Evolutionary conservation across 306 rosid genomes (phyloP), one percentile per base, ranked within the genome.

Genomic region (Nissolia schottii): DNA sequence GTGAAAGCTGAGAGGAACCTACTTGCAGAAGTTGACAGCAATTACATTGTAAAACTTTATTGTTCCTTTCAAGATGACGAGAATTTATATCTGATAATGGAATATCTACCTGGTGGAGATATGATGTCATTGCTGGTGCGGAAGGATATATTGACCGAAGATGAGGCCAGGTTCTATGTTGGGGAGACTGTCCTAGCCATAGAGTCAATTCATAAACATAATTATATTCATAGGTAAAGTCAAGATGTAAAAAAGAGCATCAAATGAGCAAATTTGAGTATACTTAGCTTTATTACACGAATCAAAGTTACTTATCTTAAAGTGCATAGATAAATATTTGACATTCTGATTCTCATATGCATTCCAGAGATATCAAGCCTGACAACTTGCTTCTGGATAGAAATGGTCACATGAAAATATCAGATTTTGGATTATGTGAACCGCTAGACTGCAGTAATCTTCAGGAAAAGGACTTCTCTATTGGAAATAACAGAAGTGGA

Each of bases 51-150:
- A 63, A 89, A 89, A 87, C 91, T 92, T 34, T 89, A 92, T 53
- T 92, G 96, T 75, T 89, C 97, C 55, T 92, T 92, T 79, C 97
- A 92, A 88, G 97, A 92, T 78, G 97, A 87, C 2, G 96, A 89
- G 11, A 79, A 75, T 82, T 81, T 92, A 76, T 92, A 92, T 85
- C 97, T 92, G 31, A 89, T 92, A 56, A 92, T 92, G 97, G 93
- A 92, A 74, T 92, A 89, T 81, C 91, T 89, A 62, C 90, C 97
- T 34, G 97, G 97, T n/a, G 97, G 97, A 27, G 97, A 92, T 77
- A 84, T 89, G 93, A 92, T 92, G 97, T 89, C 97, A 0, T 80
- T 92, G 67, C 80, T 92, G 60, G 87, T 92, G 87, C 93, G 97
- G 76, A 92, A 92, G 77, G 97, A 92, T 66, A 87, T 75, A 72